Conservation (phyloP, 257 asterid genomes). For the Nicotiana noctiflora region DNA sequence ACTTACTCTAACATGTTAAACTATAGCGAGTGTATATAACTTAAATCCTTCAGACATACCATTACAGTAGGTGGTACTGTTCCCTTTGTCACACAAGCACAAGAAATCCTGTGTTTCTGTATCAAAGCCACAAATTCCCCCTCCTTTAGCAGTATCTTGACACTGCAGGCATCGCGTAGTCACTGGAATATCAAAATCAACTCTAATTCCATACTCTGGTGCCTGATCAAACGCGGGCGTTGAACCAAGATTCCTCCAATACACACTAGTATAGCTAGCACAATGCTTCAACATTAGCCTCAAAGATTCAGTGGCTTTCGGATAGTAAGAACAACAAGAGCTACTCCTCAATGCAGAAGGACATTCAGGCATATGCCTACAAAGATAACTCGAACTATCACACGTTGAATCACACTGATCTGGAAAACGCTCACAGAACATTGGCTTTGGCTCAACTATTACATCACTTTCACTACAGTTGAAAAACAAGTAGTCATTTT, state of each 20-base stretch:
- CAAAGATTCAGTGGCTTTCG: constrained; percentile 73
- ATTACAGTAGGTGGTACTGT: constrained; percentile 55
- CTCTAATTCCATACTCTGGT: constrained; percentile 78
- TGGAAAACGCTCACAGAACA: constrained; percentile 71
- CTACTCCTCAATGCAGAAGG: constrained; percentile 29
- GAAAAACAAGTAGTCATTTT: constrained; percentile 83
- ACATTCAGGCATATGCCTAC: constrained; percentile 74
- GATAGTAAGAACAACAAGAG: constrained; percentile 83
- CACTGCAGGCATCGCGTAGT: constrained; percentile 59
- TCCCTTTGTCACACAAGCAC: constrained; percentile 74
- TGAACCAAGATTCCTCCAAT: constrained; percentile 68
- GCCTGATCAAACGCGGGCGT: constrained; percentile 55
- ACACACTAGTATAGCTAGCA: constrained; percentile 52
- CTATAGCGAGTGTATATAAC: neutral
- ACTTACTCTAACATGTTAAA: neutral
- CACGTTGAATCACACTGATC: constrained; percentile 90
- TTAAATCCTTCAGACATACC: constrained; percentile 26
- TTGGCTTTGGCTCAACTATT: constrained; percentile 59
- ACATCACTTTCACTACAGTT: constrained; percentile 69
- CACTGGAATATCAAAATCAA: constrained; percentile 82
- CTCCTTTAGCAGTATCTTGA: constrained; percentile 48
- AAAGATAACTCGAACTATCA: constrained; percentile 74
- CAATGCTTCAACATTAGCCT: constrained; percentile 79
- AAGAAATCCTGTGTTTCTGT: constrained; percentile 47
- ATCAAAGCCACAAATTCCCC: constrained; percentile 76